Evolutionary conservation across 2,329 filamentous ascomycete genomes (phyloP), one percentile per base, ranked within the genome.

Genomic region (Cladosporium sp.): DNA sequence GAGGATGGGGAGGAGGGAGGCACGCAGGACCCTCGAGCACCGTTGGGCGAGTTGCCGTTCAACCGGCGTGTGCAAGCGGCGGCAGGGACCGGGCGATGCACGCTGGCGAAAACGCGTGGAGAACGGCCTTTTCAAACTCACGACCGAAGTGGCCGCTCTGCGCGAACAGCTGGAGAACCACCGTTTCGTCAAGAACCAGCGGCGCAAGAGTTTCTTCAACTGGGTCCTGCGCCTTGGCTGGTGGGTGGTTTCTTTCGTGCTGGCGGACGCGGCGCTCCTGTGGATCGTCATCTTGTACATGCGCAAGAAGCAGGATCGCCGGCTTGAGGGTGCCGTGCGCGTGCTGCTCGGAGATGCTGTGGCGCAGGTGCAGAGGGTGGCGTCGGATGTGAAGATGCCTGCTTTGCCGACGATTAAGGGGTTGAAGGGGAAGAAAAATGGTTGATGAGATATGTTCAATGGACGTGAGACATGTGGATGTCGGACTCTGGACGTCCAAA

Each of bases 101-200:
- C 83, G 82, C 62, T 96, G 90, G 89, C 84, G 87, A 45, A 84
- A 81, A 53, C 84, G 87, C 60, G 85, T 97, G 55, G 92, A 97
- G 71, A 80, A 84, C 38, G 88, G 89, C 18, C 77, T 97, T 51
- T 88, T 92, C 50, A 88, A 90, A 60, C 84, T 97, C 72, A 95
- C 91, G 4, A 87, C 90, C 13, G 93, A 99, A 70, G 83, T 99
- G 27, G 91, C 93, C 1, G 93, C 93, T 1, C 71, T 97, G 55
- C 81, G 93, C 30, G 93, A 99, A 70, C 91, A 97, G 65, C 86
- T 97, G 58, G 86, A 89, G 48, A 80, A 83, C 0, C 84, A 88
- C 0, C 78, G 87, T 11, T 81, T 92, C 58, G 86, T 86, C 72
- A 80, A 81, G 55, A 79, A 81, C 15, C 80, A 80, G 58, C 84